Evolutionary conservation across 768 basidiomycete genomes (phyloP).

Genomic region (Crepidotus variabilis): DNA sequence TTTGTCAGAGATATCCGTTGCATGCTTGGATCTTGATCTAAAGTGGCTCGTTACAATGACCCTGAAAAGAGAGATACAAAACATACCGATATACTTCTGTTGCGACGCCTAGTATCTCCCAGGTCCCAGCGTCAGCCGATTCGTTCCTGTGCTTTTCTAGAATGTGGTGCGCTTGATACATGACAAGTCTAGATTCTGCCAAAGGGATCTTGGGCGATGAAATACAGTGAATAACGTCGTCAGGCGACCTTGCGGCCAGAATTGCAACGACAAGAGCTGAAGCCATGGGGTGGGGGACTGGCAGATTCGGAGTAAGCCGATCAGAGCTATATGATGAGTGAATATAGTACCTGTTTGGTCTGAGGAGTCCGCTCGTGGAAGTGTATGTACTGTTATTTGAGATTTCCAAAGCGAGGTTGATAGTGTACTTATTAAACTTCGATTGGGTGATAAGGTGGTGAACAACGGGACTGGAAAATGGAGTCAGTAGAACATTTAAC

Average conservation of each 20-base stretch:
- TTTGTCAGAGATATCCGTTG: slow-evolving; percentile 31
- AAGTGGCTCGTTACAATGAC: background rate
- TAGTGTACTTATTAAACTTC: slow-evolving; percentile 48
- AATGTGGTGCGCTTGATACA: slow-evolving; percentile 43
- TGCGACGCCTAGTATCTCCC: slow-evolving; percentile 38
- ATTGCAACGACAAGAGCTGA: slow-evolving; percentile 38
- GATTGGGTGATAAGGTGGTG: slow-evolving; percentile 56
- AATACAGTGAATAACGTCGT: slow-evolving; percentile 59
- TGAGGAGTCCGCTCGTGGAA: slow-evolving; percentile 32
- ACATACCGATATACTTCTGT: slow-evolving; percentile 51
- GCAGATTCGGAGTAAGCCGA: background rate
- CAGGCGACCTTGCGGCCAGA: slow-evolving; percentile 45
- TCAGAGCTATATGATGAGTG: background rate
- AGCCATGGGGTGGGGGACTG: slow-evolving; percentile 18
- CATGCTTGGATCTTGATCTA: slow-evolving; percentile 16
- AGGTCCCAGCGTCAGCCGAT: slow-evolving; percentile 33
- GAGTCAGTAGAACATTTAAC: slow-evolving; percentile 1
- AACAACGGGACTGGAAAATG: slow-evolving; percentile 51
- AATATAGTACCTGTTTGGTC: slow-evolving; percentile 13
- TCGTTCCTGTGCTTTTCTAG: slow-evolving; percentile 33
- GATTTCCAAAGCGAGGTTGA: slow-evolving; percentile 39
- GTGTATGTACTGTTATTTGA: slow-evolving; percentile 37
- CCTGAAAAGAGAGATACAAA: slow-evolving; percentile 9
- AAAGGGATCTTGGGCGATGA: slow-evolving; percentile 36
- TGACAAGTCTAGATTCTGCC: slow-evolving; percentile 38